Evolutionary conservation across 495 filamentous ascomycete genomes (phyloP).

Genomic region (Penicillium cosmopolitanum): DNA sequence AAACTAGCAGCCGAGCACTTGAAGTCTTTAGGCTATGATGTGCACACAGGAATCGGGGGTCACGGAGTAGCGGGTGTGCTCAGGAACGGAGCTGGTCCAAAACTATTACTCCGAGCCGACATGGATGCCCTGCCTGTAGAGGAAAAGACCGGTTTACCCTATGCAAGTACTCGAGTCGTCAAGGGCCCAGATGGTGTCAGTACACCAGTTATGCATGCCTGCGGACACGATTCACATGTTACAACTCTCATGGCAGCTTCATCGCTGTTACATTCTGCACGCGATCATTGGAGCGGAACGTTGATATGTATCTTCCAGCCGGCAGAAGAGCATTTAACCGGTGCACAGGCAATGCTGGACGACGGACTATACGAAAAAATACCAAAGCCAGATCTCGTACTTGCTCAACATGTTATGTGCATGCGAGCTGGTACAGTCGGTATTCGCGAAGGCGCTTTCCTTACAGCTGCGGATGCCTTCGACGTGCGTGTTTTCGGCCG

Average conservation of each 20-base stretch:
- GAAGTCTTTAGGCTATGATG: slow-evolving; percentile 41
- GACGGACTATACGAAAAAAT: slow-evolving; percentile 60
- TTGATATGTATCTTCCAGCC: slow-evolving; percentile 65
- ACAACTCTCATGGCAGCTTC: slow-evolving; percentile 55
- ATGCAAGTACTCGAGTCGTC: slow-evolving; percentile 50
- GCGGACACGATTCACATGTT: slow-evolving; percentile 69
- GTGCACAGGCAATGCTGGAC: slow-evolving; percentile 63
- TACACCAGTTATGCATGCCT: slow-evolving; percentile 67
- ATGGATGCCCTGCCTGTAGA: slow-evolving; percentile 64
- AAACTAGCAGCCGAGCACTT: slow-evolving; percentile 43
- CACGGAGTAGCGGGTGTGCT: slow-evolving; percentile 59
- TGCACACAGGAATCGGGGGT: slow-evolving; percentile 57
- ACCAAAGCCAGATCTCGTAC: slow-evolving; percentile 54
- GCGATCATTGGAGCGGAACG: slow-evolving; percentile 57
- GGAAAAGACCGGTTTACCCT: slow-evolving; percentile 59
- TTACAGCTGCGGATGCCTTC: slow-evolving; percentile 48
- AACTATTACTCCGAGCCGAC: slow-evolving; percentile 60
- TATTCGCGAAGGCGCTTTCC: slow-evolving; percentile 28
- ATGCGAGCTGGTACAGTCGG: slow-evolving; percentile 45
- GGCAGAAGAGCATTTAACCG: slow-evolving; percentile 57
- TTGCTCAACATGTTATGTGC: slow-evolving; percentile 62
- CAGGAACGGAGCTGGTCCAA: slow-evolving; percentile 57
- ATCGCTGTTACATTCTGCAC: slow-evolving; percentile 42
- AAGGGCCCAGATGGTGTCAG: slow-evolving; percentile 48
- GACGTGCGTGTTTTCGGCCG: slow-evolving; percentile 51